phyloP scores from a whole-genome alignment of 2,329 filamentous ascomycete species.

The Neopestalotiopsis rosae region DNA sequence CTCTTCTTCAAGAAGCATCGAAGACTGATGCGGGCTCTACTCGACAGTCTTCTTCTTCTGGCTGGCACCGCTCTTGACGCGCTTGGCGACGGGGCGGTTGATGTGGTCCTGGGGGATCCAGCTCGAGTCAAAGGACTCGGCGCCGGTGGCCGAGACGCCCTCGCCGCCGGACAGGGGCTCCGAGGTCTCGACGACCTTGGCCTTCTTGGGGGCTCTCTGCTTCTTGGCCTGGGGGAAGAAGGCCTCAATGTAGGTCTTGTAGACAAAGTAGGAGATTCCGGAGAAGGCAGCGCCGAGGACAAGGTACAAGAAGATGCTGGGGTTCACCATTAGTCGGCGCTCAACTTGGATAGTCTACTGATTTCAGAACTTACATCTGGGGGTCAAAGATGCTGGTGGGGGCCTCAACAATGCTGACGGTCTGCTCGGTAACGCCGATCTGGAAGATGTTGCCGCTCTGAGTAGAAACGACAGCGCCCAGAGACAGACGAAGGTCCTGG shows the following conservation, averaged over 20 bases:
- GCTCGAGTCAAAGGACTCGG: conserved; percentile 84
- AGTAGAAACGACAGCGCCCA: conserved; percentile 76
- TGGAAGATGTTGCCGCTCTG: conserved; percentile 74
- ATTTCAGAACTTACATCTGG: conserved; percentile 74
- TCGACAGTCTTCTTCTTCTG: conserved; percentile 47
- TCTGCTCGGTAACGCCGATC: conserved; percentile 79
- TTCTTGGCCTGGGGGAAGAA: conserved; percentile 89
- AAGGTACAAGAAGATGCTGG: conserved; percentile 95
- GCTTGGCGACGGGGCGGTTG: conserved; percentile 78
- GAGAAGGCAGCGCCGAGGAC: conserved; percentile 81
- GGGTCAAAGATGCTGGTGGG: conserved; percentile 92
- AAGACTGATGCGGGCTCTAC: conserved; percentile 27
- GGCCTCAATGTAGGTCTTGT: conserved; percentile 95
- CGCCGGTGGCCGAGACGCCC: conserved; percentile 66
- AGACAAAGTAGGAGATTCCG: conserved; percentile 92
- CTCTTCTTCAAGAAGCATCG: neutral
- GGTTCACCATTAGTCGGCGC: neutral
- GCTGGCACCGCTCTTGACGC: conserved; percentile 64
- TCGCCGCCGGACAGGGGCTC: conserved; percentile 72
- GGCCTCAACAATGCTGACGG: conserved; percentile 86
- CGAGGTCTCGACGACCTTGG: conserved; percentile 59
- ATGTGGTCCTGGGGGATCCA: conserved; percentile 94
- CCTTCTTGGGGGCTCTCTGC: conserved; percentile 60
- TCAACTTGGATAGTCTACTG: no score
- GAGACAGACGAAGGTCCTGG: conserved; percentile 80